Evolutionary conservation across 169 alveolate genomes (phyloP).

Genomic region (Perkinsus olseni): DNA sequence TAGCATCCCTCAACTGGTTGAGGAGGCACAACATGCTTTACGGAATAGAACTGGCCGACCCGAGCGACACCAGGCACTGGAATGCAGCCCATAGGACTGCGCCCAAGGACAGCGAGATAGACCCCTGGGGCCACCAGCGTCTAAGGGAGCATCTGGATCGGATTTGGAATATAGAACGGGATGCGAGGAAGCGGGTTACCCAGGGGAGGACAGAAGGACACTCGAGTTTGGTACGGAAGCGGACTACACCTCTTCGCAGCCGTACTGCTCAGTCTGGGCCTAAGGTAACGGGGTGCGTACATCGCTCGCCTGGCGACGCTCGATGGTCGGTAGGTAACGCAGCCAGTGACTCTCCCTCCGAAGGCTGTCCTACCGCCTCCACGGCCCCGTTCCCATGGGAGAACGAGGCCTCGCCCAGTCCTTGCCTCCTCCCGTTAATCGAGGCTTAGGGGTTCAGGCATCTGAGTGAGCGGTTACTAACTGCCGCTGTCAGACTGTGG

Average conservation of each 20-base stretch:
- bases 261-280: neutral
- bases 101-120: neutral
- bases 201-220: neutral
- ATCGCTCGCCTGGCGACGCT: too few species aligned
- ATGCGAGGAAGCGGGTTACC: neutral
- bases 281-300: too few species aligned
- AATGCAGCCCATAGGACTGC: neutral
- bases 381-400: neutral
- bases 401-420: neutral
- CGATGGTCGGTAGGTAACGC: too few species aligned
- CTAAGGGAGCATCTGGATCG: neutral
- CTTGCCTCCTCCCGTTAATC: neutral
- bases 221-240: neutral
- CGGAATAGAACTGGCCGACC: neutral
- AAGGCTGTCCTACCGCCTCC: neutral
- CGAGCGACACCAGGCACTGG: neutral
- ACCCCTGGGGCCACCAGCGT: neutral
- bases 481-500: neutral
- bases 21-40: neutral
- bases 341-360: too few species aligned
- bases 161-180: neutral
- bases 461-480: neutral
- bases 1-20: neutral
- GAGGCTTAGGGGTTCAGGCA: neutral
- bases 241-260: neutral